phyloP scores from a whole-genome alignment of 2,329 filamentous ascomycete species.

The Alternaria incomplexa region DNA sequence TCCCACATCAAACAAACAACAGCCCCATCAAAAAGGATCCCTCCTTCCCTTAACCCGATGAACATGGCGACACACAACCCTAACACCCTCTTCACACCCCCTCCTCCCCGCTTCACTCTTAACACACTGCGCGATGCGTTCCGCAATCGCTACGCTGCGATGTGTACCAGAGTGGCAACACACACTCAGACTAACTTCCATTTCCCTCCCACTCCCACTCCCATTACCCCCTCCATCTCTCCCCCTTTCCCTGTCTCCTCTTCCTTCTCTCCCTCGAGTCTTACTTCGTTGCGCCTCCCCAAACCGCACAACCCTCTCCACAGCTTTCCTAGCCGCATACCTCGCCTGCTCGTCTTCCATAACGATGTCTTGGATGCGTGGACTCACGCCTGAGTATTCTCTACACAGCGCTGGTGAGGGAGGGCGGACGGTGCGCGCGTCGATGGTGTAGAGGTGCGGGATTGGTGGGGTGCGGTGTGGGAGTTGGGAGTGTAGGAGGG shows the following conservation, averaged over 20 bases:
- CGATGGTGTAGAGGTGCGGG: constrained; percentile 34
- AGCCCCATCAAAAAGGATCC: constrained; percentile 25
- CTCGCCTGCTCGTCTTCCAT: constrained; percentile 24
- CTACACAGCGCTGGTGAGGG: constrained; percentile 22
- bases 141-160: constrained; percentile 40
- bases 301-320: constrained; percentile 18
- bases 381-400: constrained; percentile 30
- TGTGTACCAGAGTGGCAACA: constrained; percentile 39
- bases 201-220: neutral
- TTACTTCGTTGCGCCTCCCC: neutral
- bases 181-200: constrained; percentile 22
- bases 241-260: too few relatives aligned
- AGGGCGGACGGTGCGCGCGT: constrained; percentile 16
- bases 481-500: constrained; percentile 20
- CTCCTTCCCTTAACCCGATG: constrained; percentile 30
- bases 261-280: too few relatives aligned
- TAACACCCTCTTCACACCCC: constrained; percentile 19
- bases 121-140: constrained; percentile 32
- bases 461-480: constrained; percentile 14
- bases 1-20: neutral
- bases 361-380: constrained; percentile 28
- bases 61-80: constrained; percentile 35
- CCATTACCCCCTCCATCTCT: too few relatives aligned
- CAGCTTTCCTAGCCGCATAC: constrained; percentile 13
- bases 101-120: constrained; percentile 19